Evolutionary conservation across 768 basidiomycete genomes (phyloP).

Genomic region (Coprinopsis cinerea): DNA sequence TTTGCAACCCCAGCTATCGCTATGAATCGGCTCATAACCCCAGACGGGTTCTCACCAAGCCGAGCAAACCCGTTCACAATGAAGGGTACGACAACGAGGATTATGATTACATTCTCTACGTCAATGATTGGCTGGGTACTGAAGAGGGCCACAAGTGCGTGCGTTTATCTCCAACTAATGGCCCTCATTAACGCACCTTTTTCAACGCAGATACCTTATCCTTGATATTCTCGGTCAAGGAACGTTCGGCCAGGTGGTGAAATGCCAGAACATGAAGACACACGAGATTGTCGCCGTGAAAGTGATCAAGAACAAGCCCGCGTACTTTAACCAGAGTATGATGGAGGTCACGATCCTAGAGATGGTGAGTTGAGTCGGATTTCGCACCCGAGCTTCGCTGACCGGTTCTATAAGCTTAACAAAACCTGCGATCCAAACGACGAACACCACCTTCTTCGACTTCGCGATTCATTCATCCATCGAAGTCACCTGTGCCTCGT

Average conservation of each 20-base stretch:
- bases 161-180: slow-evolving; percentile 2
- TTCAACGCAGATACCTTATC: slow-evolving; percentile 73
- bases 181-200: background rate
- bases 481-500: slow-evolving; percentile 95
- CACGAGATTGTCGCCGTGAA: slow-evolving; percentile 99
- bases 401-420: slow-evolving; percentile 63
- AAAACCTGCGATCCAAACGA: slow-evolving; percentile 90
- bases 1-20: slow-evolving; percentile 92
- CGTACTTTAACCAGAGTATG: slow-evolving; percentile 99
- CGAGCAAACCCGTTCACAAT: slow-evolving; percentile 92
- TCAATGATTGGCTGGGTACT: slow-evolving; percentile 94
- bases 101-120: slow-evolving; percentile 98
- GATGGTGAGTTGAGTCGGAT: slow-evolving; percentile 55
- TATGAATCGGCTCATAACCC: slow-evolving; percentile 96
- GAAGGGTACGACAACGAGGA: slow-evolving; percentile 99
- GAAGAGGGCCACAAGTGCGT: slow-evolving; percentile 94
- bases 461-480: slow-evolving; percentile 96
- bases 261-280: slow-evolving; percentile 99
- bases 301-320: slow-evolving; percentile 99
- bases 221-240: slow-evolving; percentile 98
- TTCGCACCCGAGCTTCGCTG: background rate
- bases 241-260: slow-evolving; percentile 98
- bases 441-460: slow-evolving; percentile 92
- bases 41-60: slow-evolving; percentile 93
- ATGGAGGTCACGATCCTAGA: slow-evolving; percentile 99